Conservation (phyloP, 495 filamentous ascomycete species). For the Elaphomyces granulatus region DNA sequence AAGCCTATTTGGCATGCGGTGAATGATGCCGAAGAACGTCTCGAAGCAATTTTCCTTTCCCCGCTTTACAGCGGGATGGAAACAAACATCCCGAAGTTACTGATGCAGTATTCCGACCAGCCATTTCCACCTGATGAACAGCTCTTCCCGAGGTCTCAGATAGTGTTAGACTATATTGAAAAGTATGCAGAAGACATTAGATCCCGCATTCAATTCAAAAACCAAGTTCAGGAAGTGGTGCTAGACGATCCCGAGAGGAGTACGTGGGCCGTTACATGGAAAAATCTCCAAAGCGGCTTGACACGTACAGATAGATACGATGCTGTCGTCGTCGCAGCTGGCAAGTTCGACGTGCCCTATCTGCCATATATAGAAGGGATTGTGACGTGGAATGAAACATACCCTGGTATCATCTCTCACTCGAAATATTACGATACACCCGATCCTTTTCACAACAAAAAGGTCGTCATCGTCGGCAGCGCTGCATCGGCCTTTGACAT, state of each 20-base stretch:
- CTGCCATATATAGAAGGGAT: constrained; percentile 53
- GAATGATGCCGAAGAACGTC: constrained; percentile 8
- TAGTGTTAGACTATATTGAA: constrained; percentile 59
- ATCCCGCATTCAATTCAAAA: constrained; percentile 39
- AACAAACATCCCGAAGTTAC: constrained; percentile 69
- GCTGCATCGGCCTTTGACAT: constrained; percentile 72
- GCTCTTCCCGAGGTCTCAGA: constrained; percentile 56
- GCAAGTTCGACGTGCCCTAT: constrained; percentile 62
- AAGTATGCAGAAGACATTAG: constrained; percentile 53
- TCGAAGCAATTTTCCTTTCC: constrained; percentile 38
- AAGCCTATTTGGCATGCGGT: constrained; percentile 29
- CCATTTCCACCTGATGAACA: constrained; percentile 45
- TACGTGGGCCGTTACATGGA: constrained; percentile 42
- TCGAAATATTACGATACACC: constrained; percentile 65
- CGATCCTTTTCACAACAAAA: constrained; percentile 42
- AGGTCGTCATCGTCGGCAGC: constrained; percentile 64
- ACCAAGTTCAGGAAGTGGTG: constrained; percentile 40
- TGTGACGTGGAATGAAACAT: constrained; percentile 36
- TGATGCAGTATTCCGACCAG: constrained; percentile 72
- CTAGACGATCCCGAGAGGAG: constrained; percentile 8
- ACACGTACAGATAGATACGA: constrained; percentile 37
- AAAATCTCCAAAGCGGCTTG: constrained; percentile 29
- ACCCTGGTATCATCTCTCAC: constrained; percentile 57
- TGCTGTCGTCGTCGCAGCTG: constrained; percentile 71
- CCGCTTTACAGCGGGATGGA: constrained; percentile 72